Evolutionary conservation across 495 filamentous ascomycete species (phyloP).

Genomic region (Monascus purpureus): DNA sequence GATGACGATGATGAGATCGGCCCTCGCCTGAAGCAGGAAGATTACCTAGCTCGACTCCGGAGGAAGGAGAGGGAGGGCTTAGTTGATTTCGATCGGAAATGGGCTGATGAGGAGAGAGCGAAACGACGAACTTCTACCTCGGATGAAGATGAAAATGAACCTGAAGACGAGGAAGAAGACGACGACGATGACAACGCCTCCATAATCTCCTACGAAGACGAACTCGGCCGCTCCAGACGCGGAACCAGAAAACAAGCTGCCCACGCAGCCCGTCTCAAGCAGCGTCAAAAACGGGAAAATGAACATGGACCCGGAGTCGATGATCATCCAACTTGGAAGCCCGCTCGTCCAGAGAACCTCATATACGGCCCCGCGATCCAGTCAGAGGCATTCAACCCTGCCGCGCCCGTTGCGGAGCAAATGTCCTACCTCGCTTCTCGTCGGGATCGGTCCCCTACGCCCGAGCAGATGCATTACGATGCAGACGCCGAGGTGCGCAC

Average conservation of each 20-base stretch:
- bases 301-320: constrained; percentile 29
- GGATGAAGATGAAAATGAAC: constrained; percentile 17
- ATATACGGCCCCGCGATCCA: constrained; percentile 81
- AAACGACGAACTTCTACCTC: too few relatives aligned
- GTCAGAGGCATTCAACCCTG: constrained; percentile 61
- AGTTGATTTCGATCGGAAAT: constrained; percentile 91
- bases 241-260: constrained; percentile 51
- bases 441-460: constrained; percentile 60
- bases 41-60: constrained; percentile 18
- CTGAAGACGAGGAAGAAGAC: constrained; percentile 17
- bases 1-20: constrained; percentile 37
- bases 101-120: constrained; percentile 49
- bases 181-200: constrained; percentile 37
- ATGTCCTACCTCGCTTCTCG: constrained; percentile 63
- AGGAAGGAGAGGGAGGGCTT: constrained; percentile 38
- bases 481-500: constrained; percentile 66
- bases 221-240: constrained; percentile 66
- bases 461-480: constrained; percentile 71
- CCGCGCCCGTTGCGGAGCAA: constrained; percentile 37
- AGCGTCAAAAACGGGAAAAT: constrained; percentile 14
- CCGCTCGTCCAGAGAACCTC: constrained; percentile 49
- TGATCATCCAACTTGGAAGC: constrained; percentile 38
- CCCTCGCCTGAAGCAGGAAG: constrained; percentile 6
- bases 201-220: constrained; percentile 71
- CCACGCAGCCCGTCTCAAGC: constrained; percentile 37